Evolutionary conservation across 495 filamentous ascomycete genomes (phyloP), one percentile per base, ranked within the genome.

Genomic region (Annulohypoxylon bovei): DNA sequence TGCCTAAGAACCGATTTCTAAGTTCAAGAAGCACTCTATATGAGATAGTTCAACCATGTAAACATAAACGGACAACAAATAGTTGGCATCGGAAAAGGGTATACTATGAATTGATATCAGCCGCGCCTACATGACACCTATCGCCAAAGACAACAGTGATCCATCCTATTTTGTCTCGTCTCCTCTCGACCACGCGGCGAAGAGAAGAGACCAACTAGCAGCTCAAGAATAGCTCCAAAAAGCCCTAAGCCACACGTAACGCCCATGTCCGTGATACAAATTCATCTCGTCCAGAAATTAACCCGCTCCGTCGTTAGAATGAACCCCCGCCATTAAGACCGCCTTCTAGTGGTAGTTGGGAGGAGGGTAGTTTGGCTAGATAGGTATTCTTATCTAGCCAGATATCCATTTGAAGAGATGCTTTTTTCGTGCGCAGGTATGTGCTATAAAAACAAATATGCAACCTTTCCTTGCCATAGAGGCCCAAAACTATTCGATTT

Each of bases 391-490:
- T n/a, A n/a, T n/a, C n/a, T n/a, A 18, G 63, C 58, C 62, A 58
- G 62, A 71, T 71, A 67, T 71, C 57, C 58, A 71, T 53, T 67
- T 22, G 46, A 61, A 11, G 59, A 65, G 30, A 55, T 60, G 42
- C 23, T 57, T 20, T 20, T 53, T 46, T 39, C 55, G 30, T 46
- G 23, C 23, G 42, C 9, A 37, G 33, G 27, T 25, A 37, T 44
- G 44, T 58, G 40, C 35, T 40, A 30, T 59, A 58, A 32, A 47
- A 47, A 59, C 23, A 55, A 42, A 67, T 52, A 62, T 63, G 62
- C 35, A 47, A 67, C 42, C 47, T 8, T 37, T 37, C 53, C 40
- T 44, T 58, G 28, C 50, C 28, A 18, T 39, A 20, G 56, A 18
- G 37, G n/a, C 47, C 40, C 20, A 22, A 35, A 39, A 60, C 44